phyloP scores from a whole-genome alignment of 2,329 filamentous ascomycete species.

The Chaetomiaceae sp. region DNA sequence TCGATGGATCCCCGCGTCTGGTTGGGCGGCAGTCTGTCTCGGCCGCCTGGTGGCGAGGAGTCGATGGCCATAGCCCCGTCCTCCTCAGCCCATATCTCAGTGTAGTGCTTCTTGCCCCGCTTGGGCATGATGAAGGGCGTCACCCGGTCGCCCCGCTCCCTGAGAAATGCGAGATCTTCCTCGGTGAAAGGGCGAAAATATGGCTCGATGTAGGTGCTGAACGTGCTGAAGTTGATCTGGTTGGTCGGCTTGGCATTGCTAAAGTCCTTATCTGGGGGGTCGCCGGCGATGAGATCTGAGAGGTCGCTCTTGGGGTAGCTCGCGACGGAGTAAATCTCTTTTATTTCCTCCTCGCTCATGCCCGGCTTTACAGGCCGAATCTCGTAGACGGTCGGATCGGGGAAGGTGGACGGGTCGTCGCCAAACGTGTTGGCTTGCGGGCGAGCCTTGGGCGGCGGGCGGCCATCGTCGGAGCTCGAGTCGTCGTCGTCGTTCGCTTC shows the following conservation, averaged over 20 bases:
- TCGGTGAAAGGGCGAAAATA: slow-evolving; percentile 87
- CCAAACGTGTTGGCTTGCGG: slow-evolving; percentile 87
- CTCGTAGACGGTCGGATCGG: slow-evolving; percentile 90
- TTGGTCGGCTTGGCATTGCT: slow-evolving; percentile 89
- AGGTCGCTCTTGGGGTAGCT: slow-evolving; percentile 78
- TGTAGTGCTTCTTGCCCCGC: slow-evolving; percentile 79
- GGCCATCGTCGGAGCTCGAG: slow-evolving; percentile 53
- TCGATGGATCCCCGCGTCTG: slow-evolving; percentile 82
- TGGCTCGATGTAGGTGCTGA: slow-evolving; percentile 86
- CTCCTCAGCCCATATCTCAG: slow-evolving; percentile 89
- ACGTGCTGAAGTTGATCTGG: slow-evolving; percentile 90
- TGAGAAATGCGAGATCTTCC: slow-evolving; percentile 88
- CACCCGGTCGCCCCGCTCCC: slow-evolving; percentile 81
- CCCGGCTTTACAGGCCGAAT: slow-evolving; percentile 69
- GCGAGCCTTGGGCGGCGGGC: slow-evolving; percentile 57
- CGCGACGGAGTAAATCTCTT: slow-evolving; percentile 82
- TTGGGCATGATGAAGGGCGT: slow-evolving; percentile 82
- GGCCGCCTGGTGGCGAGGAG: slow-evolving; percentile 49
- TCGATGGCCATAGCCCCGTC: slow-evolving; percentile 77
- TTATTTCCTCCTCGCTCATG: slow-evolving; percentile 82
- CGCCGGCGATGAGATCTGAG: slow-evolving; percentile 78
- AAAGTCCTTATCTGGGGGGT: slow-evolving; percentile 90
- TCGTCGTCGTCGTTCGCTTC: slow-evolving; percentile 37
- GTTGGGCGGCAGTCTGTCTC: slow-evolving; percentile 69
- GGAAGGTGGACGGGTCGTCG: slow-evolving; percentile 84